Evolutionary conservation across 371 early-diverging fungal species (phyloP).

Genomic region (Zopfochytrium polystomum): DNA sequence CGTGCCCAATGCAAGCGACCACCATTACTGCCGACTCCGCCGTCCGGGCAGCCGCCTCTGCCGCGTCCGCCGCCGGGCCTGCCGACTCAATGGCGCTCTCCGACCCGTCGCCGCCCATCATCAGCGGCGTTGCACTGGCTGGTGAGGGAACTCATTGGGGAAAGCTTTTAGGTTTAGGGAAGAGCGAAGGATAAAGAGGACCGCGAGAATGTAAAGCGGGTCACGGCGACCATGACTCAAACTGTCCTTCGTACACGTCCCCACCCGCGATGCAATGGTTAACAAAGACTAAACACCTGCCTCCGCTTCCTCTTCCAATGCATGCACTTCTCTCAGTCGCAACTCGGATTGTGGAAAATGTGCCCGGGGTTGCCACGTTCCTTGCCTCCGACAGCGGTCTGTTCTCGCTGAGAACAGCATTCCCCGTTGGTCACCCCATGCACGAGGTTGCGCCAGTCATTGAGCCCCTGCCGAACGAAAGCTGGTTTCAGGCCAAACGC

Average conservation of each 20-base stretch:
- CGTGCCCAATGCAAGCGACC: no score
- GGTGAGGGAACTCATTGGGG: no score
- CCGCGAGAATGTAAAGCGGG: not conserved
- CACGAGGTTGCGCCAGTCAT: not conserved
- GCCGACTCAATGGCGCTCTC: no score
- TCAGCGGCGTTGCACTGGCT: not conserved
- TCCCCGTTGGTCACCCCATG: not conserved
- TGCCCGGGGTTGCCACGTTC: not conserved
- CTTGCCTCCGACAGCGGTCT: not conserved
- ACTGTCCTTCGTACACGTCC: not conserved
- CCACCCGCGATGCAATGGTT: not conserved
- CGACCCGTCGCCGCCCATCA: not conserved
- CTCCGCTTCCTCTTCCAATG: no score
- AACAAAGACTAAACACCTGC: not conserved
- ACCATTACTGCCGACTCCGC: no score
- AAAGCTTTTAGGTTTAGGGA: not conserved
- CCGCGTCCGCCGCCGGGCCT: no score
- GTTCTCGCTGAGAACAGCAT: not conserved
- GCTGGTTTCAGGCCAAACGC: not conserved
- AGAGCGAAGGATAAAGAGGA: not conserved
- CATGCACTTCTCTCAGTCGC: no score
- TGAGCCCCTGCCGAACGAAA: slow-evolving; percentile 1
- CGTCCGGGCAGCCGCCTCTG: no score
- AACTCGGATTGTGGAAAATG: not conserved
- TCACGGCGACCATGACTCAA: not conserved